Percentiles rank a stretch among this genome's conserved stretches.
phyloP scores from a whole-genome alignment of 2,329 filamentous ascomycete genomes.

The Zymoseptoria passerinii region DNA sequence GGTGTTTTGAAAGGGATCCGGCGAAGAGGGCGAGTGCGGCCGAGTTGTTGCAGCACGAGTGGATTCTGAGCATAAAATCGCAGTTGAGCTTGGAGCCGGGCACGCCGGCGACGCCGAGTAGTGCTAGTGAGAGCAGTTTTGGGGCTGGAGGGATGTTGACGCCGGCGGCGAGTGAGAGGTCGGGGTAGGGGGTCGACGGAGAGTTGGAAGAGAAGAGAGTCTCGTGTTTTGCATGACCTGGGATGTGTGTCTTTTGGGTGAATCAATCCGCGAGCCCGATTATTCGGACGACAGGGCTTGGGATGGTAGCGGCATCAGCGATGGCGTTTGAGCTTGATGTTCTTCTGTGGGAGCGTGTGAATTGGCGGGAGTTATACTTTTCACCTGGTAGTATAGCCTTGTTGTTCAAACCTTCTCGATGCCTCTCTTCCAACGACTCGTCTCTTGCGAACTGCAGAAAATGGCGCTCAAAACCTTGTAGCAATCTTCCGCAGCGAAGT shows the following conservation, averaged over 20 bases:
- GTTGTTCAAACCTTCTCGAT: too few relatives aligned
- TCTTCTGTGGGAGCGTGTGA: neutral
- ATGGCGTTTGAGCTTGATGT: neutral
- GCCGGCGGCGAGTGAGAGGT: neutral
- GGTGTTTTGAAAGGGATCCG: constrained; percentile 82
- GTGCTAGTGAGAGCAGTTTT: constrained; percentile 10
- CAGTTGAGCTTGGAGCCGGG: constrained; percentile 41
- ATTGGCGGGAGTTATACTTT: neutral
- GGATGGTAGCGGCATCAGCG: neutral
- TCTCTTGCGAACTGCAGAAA: neutral
- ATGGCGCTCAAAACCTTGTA: too few relatives aligned
- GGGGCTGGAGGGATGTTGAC: constrained; percentile 3
- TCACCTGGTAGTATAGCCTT: too few relatives aligned
- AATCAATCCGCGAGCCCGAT: neutral
- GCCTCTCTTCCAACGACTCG: neutral
- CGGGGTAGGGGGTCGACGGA: neutral
- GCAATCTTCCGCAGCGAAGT: too few relatives aligned
- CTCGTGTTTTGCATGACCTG: neutral
- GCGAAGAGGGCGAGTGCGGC: constrained; percentile 69
- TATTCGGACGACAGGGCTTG: neutral
- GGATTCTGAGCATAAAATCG: constrained; percentile 52
- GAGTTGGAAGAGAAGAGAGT: neutral
- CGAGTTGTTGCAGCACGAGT: constrained; percentile 88
- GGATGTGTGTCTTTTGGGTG: neutral
- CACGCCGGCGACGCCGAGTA: constrained; percentile 35